Conservation (phyloP, 208 protist genomes). For the Wallacemonas collosoma region DNA sequence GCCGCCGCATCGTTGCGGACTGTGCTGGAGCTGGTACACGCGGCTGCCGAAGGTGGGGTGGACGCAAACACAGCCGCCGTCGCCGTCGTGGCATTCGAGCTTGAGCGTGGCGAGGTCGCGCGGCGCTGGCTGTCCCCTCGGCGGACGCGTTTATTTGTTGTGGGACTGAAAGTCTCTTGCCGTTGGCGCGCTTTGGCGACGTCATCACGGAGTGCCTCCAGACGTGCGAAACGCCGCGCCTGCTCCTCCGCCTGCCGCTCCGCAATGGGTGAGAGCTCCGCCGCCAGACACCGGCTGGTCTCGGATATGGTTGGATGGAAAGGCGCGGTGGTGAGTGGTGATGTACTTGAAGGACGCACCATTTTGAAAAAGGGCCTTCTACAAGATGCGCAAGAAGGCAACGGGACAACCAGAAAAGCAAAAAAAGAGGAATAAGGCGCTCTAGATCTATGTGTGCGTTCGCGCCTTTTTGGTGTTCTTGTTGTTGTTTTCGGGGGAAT, state of each 20-base stretch:
- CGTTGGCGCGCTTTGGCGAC: slow-evolving; percentile 21
- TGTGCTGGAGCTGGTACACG: background rate
- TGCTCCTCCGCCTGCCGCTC: slow-evolving; percentile 16
- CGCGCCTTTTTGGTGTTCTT: no score
- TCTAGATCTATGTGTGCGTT: no score
- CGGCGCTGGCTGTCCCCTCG: background rate
- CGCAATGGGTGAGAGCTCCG: slow-evolving; percentile 11
- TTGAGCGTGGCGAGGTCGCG: background rate
- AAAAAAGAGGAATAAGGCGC: no score
- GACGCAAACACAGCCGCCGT: slow-evolving; percentile 26
- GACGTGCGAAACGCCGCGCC: slow-evolving; percentile 9
- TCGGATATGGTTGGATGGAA: slow-evolving; percentile 18
- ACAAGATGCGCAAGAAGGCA: no score
- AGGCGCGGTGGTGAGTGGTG: no score
- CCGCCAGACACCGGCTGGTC: slow-evolving; percentile 14
- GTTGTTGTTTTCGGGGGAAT: no score
- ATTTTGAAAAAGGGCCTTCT: no score
- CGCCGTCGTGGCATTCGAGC: slow-evolving; percentile 3
- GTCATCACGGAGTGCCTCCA: slow-evolving; percentile 27
- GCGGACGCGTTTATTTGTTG: slow-evolving; percentile 17
- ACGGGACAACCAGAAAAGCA: no score
- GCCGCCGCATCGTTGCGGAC: no score
- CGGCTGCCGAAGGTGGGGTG: slow-evolving; percentile 14
- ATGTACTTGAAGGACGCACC: no score
- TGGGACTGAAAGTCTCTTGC: slow-evolving; percentile 29